Percentiles rank a stretch among this genome's conserved stretches.
phyloP scores from a whole-genome alignment of 106 monocot species.

The Gastrodia elata region DNA sequence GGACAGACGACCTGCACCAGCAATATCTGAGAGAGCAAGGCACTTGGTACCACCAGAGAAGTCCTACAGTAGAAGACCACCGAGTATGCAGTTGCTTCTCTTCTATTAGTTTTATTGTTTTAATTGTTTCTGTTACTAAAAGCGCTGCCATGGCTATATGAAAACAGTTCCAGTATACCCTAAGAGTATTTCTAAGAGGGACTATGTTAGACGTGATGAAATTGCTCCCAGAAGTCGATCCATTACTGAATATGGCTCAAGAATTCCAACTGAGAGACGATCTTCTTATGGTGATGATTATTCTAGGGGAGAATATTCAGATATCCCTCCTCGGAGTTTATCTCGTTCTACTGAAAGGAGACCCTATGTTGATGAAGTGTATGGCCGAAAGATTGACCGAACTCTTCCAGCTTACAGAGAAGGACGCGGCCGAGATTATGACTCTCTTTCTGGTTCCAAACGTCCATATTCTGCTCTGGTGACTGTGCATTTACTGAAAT shows the following conservation, averaged over 20 bases:
- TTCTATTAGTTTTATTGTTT: neutral
- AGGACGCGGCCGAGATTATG: constrained; percentile 65
- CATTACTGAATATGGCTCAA: constrained; percentile 47
- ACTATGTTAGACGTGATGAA: constrained; percentile 46
- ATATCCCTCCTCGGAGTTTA: constrained; percentile 40
- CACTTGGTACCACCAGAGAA: constrained; percentile 65
- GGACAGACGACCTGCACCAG: constrained; percentile 44
- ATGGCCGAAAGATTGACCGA: constrained; percentile 54
- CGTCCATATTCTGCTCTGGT: constrained; percentile 73
- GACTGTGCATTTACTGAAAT: constrained; percentile 3
- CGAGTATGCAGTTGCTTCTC: constrained; percentile 17
- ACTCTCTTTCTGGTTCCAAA: constrained; percentile 70
- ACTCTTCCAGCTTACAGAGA: constrained; percentile 51
- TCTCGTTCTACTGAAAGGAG: constrained; percentile 44
- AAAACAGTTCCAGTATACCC: constrained; percentile 46
- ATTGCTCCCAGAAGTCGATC: constrained; percentile 43
- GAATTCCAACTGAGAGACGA: constrained; percentile 42
- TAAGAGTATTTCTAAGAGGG: constrained; percentile 54
- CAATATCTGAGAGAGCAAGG: constrained; percentile 43
- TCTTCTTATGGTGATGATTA: constrained; percentile 67
- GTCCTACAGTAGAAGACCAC: constrained; percentile 60
- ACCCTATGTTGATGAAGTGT: constrained; percentile 64
- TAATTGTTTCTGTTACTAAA: neutral
- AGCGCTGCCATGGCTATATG: neutral
- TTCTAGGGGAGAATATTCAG: constrained; percentile 50